A percentile compares a stretch with the other conserved stretches of the same genome.
phyloP scores from a whole-genome alignment of 2,329 filamentous ascomycete species.

The Fusarium annulatum region DNA sequence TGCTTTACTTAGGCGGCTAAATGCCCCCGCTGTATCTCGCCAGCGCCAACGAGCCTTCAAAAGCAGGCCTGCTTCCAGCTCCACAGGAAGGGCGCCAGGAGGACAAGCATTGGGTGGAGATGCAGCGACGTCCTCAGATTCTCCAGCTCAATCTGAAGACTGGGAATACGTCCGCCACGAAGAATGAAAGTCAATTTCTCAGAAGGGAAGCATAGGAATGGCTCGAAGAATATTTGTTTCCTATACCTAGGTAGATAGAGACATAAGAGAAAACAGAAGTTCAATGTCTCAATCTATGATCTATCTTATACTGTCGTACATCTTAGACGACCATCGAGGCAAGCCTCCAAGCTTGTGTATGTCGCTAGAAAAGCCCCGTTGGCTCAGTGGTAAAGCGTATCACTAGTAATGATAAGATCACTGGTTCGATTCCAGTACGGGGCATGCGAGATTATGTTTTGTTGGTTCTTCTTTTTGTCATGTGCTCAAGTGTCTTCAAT shows the following conservation, averaged over 20 bases:
- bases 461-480: not conserved
- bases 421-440: slow-evolving; percentile 50
- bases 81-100: too few relatives aligned
- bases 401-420: slow-evolving; percentile 53
- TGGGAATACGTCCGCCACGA: not conserved
- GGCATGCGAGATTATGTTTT: slow-evolving; percentile 30
- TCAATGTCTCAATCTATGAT: too few relatives aligned
- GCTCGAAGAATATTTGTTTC: too few relatives aligned
- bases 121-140: not conserved
- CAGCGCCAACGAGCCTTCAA: not conserved
- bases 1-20: too few relatives aligned
- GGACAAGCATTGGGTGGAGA: not conserved
- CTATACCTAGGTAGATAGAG: not conserved
- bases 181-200: too few relatives aligned
- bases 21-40: not conserved
- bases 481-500: not conserved
- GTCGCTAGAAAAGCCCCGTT: slow-evolving; percentile 38
- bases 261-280: not conserved
- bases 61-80: not conserved
- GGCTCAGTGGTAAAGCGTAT: slow-evolving; percentile 53
- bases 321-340: rapidly evolving
- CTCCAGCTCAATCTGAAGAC: not conserved
- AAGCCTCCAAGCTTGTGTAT: not conserved
- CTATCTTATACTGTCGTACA: not conserved
- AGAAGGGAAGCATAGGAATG: not conserved